Percentiles rank a stretch among this genome's conserved stretches.
Evolutionary conservation across 306 rosid genomes (phyloP).

Genomic region (Heteromeles arbutifolia): DNA sequence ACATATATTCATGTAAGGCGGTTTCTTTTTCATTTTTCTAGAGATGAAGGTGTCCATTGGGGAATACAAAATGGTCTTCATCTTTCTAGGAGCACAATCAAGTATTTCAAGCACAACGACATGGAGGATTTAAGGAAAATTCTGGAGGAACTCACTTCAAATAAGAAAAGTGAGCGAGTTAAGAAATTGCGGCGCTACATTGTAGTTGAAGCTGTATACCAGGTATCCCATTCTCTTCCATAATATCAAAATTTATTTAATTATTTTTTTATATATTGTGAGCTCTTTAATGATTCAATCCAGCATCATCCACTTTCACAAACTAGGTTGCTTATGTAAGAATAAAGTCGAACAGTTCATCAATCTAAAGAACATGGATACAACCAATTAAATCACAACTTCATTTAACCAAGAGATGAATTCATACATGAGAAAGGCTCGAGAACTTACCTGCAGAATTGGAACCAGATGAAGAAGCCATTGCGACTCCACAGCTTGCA

Average conservation of each 20-base stretch:
- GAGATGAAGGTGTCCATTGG: conserved; percentile 99
- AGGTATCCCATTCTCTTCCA: conserved; percentile 41
- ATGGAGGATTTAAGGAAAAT: conserved; percentile 74
- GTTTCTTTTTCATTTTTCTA: conserved; percentile 24
- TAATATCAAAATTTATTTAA: conserved; percentile 2
- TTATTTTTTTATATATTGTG: background rate
- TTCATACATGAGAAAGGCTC: too few species aligned
- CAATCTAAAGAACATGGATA: too few species aligned
- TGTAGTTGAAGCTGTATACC: conserved; percentile 95
- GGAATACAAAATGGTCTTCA: conserved; percentile 93
- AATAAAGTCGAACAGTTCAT: too few species aligned
- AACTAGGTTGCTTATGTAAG: background rate
- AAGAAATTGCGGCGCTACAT: conserved; percentile 91
- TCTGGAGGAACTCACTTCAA: conserved; percentile 56
- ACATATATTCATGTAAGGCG: background rate
- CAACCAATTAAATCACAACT: too few species aligned
- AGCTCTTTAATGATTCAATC: background rate
- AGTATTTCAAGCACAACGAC: conserved; percentile 90
- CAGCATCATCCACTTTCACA: background rate
- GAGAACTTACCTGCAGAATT: too few species aligned
- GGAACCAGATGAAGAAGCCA: too few species aligned
- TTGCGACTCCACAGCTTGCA: too few species aligned
- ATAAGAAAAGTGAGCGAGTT: conserved; percentile 40
- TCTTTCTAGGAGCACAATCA: conserved; percentile 91
- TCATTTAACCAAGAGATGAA: too few species aligned